phyloP scores from a whole-genome alignment of 805 yeast genomes.

The Dipodascus geniculatus region DNA sequence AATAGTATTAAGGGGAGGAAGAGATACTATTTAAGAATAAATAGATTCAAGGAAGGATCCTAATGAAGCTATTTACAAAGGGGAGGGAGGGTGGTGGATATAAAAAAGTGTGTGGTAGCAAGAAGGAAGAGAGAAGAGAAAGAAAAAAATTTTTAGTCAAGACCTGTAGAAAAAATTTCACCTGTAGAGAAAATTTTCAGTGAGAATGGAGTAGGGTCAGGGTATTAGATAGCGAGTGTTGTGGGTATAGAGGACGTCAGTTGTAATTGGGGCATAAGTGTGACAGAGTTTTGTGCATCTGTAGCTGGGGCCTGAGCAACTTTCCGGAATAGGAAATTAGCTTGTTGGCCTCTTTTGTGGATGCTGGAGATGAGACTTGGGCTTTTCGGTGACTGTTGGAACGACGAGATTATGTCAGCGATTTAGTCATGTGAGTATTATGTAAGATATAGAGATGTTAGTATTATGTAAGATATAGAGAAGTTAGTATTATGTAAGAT shows the following conservation, averaged over 20 bases:
- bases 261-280: background rate
- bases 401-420: too few relatives aligned
- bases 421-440: too few relatives aligned
- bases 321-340: background rate
- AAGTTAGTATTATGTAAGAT: too few relatives aligned
- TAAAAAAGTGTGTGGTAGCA: background rate
- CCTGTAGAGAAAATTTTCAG: background rate
- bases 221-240: background rate
- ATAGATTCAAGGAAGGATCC: slow-evolving; percentile 2
- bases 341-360: background rate
- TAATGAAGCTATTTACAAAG: background rate
- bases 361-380: too few relatives aligned
- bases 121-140: slow-evolving; percentile 1
- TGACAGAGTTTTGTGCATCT: background rate
- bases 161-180: background rate
- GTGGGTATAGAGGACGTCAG: background rate
- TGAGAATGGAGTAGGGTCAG: background rate
- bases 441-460: too few relatives aligned
- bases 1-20: background rate
- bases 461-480: too few relatives aligned
- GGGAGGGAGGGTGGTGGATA: slow-evolving; percentile 2
- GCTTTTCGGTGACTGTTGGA: background rate
- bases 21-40: background rate
- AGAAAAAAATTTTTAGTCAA: background rate
- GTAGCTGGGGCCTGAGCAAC: background rate